Evolutionary conservation across 495 filamentous ascomycete genomes (phyloP).

Genomic region (Neurospora intermedia): DNA sequence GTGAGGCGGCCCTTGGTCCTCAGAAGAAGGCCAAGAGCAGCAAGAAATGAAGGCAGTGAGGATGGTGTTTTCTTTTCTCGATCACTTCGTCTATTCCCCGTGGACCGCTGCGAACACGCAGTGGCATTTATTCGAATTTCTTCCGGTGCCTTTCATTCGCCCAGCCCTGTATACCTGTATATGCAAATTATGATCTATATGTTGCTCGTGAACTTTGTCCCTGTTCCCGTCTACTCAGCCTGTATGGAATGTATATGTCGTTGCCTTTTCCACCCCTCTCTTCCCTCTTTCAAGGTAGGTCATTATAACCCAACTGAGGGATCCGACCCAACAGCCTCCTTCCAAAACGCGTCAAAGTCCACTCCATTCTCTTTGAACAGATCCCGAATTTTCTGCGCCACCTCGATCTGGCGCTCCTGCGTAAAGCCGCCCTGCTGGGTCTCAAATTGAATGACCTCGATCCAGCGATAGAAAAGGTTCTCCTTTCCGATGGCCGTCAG

Average conservation of each 20-base stretch:
- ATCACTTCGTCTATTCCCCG: conserved; percentile 6
- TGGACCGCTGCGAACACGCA: background rate
- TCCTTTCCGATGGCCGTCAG: conserved; percentile 66
- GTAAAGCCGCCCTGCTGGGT: conserved; percentile 64
- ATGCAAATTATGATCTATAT: conserved; percentile 2
- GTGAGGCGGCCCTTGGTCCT: conserved; percentile 39
- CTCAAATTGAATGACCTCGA: conserved; percentile 77
- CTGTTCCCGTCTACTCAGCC: background rate
- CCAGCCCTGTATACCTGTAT: background rate
- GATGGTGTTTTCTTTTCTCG: background rate
- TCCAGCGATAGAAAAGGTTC: conserved; percentile 73
- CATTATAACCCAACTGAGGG: conserved; percentile 17
- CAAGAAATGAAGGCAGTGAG: conserved; percentile 20
- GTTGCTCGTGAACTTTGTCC: conserved; percentile 2
- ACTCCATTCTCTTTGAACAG: conserved; percentile 61
- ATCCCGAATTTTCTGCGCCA: conserved; percentile 50
- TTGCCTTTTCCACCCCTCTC: background rate
- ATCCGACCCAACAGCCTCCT: conserved; percentile 57
- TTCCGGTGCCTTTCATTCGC: background rate
- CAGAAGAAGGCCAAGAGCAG: conserved; percentile 18
- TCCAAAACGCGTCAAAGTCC: conserved; percentile 69
- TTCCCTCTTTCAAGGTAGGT: background rate
- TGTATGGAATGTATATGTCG: background rate
- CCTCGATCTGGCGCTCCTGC: conserved; percentile 51
- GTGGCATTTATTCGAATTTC: background rate